phyloP scores from a whole-genome alignment of 768 basidiomycete species.

The Lyophyllum shimeji region DNA sequence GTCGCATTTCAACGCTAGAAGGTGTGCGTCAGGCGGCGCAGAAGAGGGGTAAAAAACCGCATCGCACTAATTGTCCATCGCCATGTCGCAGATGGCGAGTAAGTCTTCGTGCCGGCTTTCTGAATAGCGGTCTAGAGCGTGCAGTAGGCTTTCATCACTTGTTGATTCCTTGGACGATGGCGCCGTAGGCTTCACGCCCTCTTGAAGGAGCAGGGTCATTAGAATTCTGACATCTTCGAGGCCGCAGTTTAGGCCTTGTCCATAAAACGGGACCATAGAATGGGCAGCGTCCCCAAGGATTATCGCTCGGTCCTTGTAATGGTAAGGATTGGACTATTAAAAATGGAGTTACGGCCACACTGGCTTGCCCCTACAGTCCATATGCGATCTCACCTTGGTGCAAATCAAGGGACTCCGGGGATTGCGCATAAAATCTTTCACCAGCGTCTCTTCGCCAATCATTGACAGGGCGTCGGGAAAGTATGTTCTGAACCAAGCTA shows the following conservation, averaged over 20 bases:
- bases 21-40: slow-evolving; percentile 8
- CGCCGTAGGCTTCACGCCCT: slow-evolving; percentile 56
- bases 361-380: slow-evolving; percentile 19
- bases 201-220: slow-evolving; percentile 67
- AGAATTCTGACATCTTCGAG: slow-evolving; percentile 96
- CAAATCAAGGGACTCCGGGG: slow-evolving; percentile 89
- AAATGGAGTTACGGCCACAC: slow-evolving; percentile 22
- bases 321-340: slow-evolving; percentile 78
- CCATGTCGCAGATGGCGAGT: slow-evolving; percentile 86
- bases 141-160: slow-evolving; percentile 46
- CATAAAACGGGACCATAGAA: slow-evolving; percentile 98
- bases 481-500: slow-evolving; percentile 77
- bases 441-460: slow-evolving; percentile 78
- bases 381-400: slow-evolving; percentile 69
- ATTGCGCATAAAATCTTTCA: slow-evolving; percentile 79
- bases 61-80: slow-evolving; percentile 96
- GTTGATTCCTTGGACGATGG: slow-evolving; percentile 27
- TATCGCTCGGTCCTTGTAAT: slow-evolving; percentile 85
- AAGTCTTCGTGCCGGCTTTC: slow-evolving; percentile 84
- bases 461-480: slow-evolving; percentile 87
- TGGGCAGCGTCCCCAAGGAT: slow-evolving; percentile 95
- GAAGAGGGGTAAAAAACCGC: slow-evolving; percentile 10
- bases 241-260: slow-evolving; percentile 97
- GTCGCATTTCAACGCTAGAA: slow-evolving; percentile 89
- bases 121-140: slow-evolving; percentile 78